A percentile compares a stretch with the other conserved stretches of the same genome.
These are phyloP conservation scores for Pluteus cervinus DNA, from an alignment of 768 basidiomycete genomes.

Conservation along the genomic window DNA sequence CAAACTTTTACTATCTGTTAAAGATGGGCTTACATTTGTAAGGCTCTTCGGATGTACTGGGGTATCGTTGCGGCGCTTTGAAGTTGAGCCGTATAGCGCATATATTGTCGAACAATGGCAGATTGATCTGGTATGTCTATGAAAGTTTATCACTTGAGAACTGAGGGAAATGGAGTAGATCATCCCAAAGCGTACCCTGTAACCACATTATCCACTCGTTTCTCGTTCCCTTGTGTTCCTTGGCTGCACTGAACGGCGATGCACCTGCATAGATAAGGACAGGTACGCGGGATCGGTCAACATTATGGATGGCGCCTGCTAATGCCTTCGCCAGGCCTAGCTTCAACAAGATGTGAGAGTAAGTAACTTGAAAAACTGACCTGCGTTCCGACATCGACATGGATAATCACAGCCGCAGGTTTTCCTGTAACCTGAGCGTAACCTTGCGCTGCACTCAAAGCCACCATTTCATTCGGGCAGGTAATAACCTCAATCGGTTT, in stretches of 20 bases:
- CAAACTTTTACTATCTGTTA: not conserved
- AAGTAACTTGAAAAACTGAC: slow-evolving; percentile 20
- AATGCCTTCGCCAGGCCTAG: slow-evolving; percentile 37
- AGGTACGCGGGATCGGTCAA: slow-evolving; percentile 52
- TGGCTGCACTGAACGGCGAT: slow-evolving; percentile 49
- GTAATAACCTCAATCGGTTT: slow-evolving; percentile 52
- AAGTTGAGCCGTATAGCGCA: slow-evolving; percentile 61
- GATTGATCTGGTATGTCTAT: slow-evolving; percentile 68
- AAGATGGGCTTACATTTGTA: slow-evolving; percentile 50
- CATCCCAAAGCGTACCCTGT: slow-evolving; percentile 38
- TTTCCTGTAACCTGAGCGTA: slow-evolving; percentile 60
- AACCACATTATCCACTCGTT: slow-evolving; percentile 76
- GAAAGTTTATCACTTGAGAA: not conserved
- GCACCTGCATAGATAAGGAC: slow-evolving; percentile 71
- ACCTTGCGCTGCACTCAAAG: slow-evolving; percentile 65
- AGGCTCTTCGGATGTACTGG: slow-evolving; percentile 45
- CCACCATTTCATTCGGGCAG: slow-evolving; percentile 76
- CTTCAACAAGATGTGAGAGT: not conserved
- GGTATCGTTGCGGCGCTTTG: slow-evolving; percentile 45
- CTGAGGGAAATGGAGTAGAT: not conserved
- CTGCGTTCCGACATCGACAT: slow-evolving; percentile 70
- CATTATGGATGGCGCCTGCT: slow-evolving; percentile 70
- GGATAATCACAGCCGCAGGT: slow-evolving; percentile 68
- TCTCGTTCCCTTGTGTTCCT: slow-evolving; percentile 54
- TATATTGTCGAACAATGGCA: slow-evolving; percentile 68